Evolutionary conservation across 2,329 filamentous ascomycete genomes (phyloP), one percentile per base, ranked within the genome.

Genomic region (Sporothrix curviconia): DNA sequence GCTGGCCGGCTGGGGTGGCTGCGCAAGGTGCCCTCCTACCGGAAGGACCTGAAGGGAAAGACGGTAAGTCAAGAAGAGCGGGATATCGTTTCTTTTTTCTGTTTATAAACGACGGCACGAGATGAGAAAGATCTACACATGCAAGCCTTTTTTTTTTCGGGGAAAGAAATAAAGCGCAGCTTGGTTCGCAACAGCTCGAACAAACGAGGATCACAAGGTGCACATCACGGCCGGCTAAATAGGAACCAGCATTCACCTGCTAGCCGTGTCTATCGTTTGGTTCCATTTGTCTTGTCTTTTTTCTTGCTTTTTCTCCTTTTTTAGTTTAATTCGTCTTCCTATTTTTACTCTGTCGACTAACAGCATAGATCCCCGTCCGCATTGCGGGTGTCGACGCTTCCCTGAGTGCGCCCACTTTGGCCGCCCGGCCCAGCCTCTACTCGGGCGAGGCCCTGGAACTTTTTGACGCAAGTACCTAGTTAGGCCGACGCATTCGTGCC

Each of bases 321-420:
- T n/a, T 25, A 8, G 11, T 8, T 14, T 42, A 22, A 40, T 7
- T 7, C 44, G 34, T 2, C 11, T n/a, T 32, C 15, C 3, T 5
- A 3, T 22, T 34, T 28, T 44, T 4, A 2, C 9, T 9, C 36
- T 22, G 17, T n/a, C 37, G 32, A n/a, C 9, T 61, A 42, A 56
- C 58, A 47, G 6, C 19, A 15, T 37, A 95, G 87, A 89, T 99
- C 64, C 84, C 92, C 53, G 81, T 99, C 57, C 89, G 94, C 28
- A 79, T 99, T 57, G 94, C 94, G 15, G 94, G 94, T 51, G 76
- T 99, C 56, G 94, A 99, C 71, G 94, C 95, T n/a, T n/a, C 11
- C 94, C 94, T 1, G 94, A 99, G 73, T 78, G 89, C 57, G 86
- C 92, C 8, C 94, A 99, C 71, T 99, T 96, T 72, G 95, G 95